Evolutionary conservation across 2,329 filamentous ascomycete species (phyloP), one percentile per base, ranked within the genome.

Genomic region (Scedosporium dehoogii): DNA sequence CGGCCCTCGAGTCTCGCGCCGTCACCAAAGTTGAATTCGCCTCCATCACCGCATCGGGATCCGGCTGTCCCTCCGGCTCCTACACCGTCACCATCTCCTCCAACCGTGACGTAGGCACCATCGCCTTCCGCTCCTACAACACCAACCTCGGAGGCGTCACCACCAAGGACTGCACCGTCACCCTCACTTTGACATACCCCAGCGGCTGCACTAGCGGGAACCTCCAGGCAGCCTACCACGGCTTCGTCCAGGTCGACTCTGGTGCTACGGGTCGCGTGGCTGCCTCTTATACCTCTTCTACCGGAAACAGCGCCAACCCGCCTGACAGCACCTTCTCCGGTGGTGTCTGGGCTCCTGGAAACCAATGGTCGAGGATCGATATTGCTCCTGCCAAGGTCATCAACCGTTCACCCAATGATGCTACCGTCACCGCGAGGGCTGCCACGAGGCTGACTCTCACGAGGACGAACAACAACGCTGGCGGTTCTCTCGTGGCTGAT

Each of bases 71-170:
- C 4, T 27, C 41, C 18, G 56, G 56, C 12, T 27, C 41, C 55
- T 62, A 51, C 38, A n/a, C 42, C n/a, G 29, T 44, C 46, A 23
- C 42, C 7, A 44, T 55, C 56, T 38, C 18, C 42, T 21, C 61
- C 12, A 18, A 21, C 57, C 27, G 44, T 18, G 18, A 51, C 27
- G n/a, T 55, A 29, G 56, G 33, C 33, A 63, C 61, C 57, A 59
- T 63, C 33, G 61, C 21, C 10, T 63, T 63, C 61, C 10, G 12
- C 27, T 16, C 42, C 18, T 63, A 63, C 61, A 25, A 29, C 29
- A 46, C 57, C 38, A 23, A 12, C 10, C n/a, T 59, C 41, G 38
- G 38, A 18, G n/a, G 16, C 60, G 14, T 56, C 25, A 41, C 29
- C n/a, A 42, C 18, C 56, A 29, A 25, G 21, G 29, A 18, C 16